Evolutionary conservation across 2,329 filamentous ascomycete species (phyloP).

Genomic region (Eutypella sp.): DNA sequence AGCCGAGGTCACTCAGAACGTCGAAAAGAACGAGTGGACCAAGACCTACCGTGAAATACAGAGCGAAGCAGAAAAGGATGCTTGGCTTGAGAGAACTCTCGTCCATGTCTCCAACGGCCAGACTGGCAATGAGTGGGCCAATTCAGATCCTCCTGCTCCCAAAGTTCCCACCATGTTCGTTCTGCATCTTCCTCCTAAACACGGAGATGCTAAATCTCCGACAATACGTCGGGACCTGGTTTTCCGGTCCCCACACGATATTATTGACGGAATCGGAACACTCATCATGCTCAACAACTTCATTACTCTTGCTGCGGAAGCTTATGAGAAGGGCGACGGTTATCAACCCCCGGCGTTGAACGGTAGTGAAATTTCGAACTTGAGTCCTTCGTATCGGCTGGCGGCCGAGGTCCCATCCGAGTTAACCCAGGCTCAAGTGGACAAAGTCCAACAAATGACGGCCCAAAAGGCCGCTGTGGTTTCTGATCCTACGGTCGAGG

Average conservation of each 20-base stretch:
- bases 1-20: constrained; percentile 18
- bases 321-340: neutral
- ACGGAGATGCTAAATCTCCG: too few relatives aligned
- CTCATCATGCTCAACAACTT: constrained; percentile 30
- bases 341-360: neutral
- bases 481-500: neutral
- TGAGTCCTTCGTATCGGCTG: neutral
- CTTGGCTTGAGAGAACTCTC: constrained; percentile 29
- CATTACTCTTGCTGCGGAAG: constrained; percentile 14
- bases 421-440: neutral
- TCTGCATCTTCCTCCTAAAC: too few relatives aligned
- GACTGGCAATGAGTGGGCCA: constrained; percentile 28
- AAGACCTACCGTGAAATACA: neutral
- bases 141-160: constrained; percentile 30
- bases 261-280: constrained; percentile 36
- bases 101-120: constrained; percentile 15
- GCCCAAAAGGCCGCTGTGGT: neutral
- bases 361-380: neutral
- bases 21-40: neutral
- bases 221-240: constrained; percentile 27
- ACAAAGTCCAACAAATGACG: neutral
- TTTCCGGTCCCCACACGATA: constrained; percentile 32
- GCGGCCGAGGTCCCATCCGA: neutral
- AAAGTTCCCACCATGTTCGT: constrained; percentile 26
- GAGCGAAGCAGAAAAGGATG: constrained; percentile 3